Evolutionary conservation across 1,284 basidiomycete genomes (phyloP), one percentile per base, ranked within the genome.

Genomic region (Paramarasmius palmivorus): DNA sequence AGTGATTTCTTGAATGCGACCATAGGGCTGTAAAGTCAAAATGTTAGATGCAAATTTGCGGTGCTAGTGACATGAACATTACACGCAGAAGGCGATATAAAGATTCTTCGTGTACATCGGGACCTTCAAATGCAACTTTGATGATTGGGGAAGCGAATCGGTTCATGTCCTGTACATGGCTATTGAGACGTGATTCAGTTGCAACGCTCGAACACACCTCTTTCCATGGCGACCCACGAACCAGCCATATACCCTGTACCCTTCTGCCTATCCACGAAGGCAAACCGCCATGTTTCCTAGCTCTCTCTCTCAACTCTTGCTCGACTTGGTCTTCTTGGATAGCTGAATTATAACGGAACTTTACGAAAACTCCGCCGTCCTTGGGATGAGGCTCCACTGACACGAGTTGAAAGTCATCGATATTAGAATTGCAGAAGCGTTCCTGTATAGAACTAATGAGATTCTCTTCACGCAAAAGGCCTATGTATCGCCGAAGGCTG

Each of bases 291-390:
- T 78, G 67, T 44, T 77, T 67, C 25, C 65, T 62, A 1, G 72
- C 67, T 50, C 76, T 68, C 7, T 74, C 67, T 49, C 73, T 71
- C 3, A 87, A 60, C 19, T 75, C 66, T 2, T 69, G 61, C 57
- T 88, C 70, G 6, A 92, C 81, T 0, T 70, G 69, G 19, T 61
- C 61, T 17, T 80, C 72, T 4, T 58, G 53, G 38, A 74, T 70
- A n/a, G 62, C 62, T 1, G 74, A 65, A 34, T 70, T 70, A 63
- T 90, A 95, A 19, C 77, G 74, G 68, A 95, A 95, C 45, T 81
- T 82, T 51, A 95, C 84, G 66, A 95, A 95, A 3, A 93, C 88
- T 7, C 95, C 94, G 6, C 92, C 92, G 57, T 93, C 92, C 63
- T 94, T 94, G 50, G 70, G 67, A 57, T 86, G 78, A 12, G 84